These are phyloP conservation scores for Rhizopus arrhizus DNA, from an alignment of 371 early-diverging fungal species.

Conservation along the genomic window DNA sequence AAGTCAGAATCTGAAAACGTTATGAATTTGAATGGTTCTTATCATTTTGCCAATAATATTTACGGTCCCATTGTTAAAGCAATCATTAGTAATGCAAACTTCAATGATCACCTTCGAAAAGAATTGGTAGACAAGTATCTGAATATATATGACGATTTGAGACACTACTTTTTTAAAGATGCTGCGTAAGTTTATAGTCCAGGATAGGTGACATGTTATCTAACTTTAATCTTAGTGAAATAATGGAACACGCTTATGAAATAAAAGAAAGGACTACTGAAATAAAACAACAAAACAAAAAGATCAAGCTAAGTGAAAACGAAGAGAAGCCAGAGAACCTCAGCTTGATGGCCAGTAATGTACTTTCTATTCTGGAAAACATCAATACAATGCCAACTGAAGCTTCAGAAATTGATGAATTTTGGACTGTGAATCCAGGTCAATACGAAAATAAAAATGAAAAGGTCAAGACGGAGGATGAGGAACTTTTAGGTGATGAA, in stretches of 20 bases:
- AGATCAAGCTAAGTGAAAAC: not conserved
- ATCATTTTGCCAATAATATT: conserved; percentile 57
- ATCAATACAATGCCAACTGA: conserved; percentile 66
- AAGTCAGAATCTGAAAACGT: conserved; percentile 61
- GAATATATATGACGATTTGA: conserved; percentile 80
- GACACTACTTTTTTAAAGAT: conserved; percentile 78
- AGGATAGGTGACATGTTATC: not conserved
- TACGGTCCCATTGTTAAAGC: conserved; percentile 58
- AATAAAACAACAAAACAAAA: conserved; percentile 19
- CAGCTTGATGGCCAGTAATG: conserved; percentile 47
- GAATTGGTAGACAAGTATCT: conserved; percentile 71
- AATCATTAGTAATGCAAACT: conserved; percentile 55
- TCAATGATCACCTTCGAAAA: conserved; percentile 61
- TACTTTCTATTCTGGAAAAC: conserved; percentile 56
- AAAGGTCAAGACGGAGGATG: conserved; percentile 31
- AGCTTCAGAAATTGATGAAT: conserved; percentile 61
- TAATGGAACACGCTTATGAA: conserved; percentile 32
- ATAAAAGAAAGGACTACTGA: conserved; percentile 15
- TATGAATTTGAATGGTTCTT: conserved; percentile 31
- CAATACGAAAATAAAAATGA: conserved; percentile 30
- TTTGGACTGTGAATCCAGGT: conserved; percentile 58
- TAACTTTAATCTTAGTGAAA: conserved; percentile 23
- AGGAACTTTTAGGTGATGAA: conserved; percentile 29
- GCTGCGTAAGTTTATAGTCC: conserved; percentile 52
- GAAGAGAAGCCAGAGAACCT: conserved; percentile 8